These are phyloP conservation scores for Phialophora expanda DNA, from an alignment of 2,329 filamentous ascomycete genomes.

Conservation along the genomic window DNA sequence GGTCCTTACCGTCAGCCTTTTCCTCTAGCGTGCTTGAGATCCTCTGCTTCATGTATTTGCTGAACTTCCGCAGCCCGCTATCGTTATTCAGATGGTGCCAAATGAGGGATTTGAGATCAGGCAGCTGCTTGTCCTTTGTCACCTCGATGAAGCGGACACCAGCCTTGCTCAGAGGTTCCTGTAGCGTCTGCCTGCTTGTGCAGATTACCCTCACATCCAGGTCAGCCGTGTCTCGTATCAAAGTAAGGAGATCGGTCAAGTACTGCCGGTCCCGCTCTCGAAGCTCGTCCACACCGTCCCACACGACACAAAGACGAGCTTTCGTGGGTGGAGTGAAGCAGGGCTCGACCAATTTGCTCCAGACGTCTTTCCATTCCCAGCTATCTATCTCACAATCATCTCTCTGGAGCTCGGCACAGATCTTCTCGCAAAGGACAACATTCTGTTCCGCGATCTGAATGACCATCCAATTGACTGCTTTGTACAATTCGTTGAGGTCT, in stretches of 20 bases:
- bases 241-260: constrained; percentile 1
- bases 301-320: constrained; percentile 7
- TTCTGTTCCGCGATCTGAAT: constrained; percentile 16
- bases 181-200: constrained; percentile 10
- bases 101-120: constrained; percentile 12
- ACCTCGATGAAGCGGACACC: constrained; percentile 11
- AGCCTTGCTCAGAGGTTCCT: background rate
- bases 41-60: constrained; percentile 20
- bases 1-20: constrained; percentile 13
- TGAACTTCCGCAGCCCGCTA: constrained; percentile 17
- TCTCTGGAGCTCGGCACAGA: constrained; percentile 10
- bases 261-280: background rate
- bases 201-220: constrained; percentile 11
- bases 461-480: constrained; percentile 14
- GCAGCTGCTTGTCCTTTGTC: constrained; percentile 17
- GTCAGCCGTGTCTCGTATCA: constrained; percentile 1
- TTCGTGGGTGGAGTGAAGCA: constrained; percentile 13
- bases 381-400: constrained; percentile 12
- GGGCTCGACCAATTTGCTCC: constrained; percentile 5
- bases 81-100: constrained; percentile 22
- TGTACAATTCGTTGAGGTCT: constrained; percentile 18
- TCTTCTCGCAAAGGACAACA: constrained; percentile 15
- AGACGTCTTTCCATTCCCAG: constrained; percentile 17
- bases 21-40: constrained; percentile 17
- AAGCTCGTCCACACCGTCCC: constrained; percentile 17